Evolutionary conservation across 2,329 filamentous ascomycete species (phyloP).

Genomic region (Ophiostoma ulmi): DNA sequence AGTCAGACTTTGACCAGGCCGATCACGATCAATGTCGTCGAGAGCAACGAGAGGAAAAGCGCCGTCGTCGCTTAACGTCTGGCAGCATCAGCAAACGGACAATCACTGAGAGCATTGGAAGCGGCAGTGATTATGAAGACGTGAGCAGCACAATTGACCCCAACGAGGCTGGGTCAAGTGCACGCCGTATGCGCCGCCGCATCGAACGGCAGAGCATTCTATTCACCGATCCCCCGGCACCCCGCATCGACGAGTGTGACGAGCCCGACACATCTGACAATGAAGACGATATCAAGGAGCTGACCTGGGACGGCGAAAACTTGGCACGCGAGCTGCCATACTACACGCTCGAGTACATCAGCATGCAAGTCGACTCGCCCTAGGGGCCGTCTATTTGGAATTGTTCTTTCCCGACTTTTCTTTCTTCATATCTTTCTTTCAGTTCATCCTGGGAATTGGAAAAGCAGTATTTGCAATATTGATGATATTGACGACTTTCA

Average conservation of each 20-base stretch:
- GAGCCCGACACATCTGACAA: conserved; percentile 46
- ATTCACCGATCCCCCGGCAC: conserved; percentile 47
- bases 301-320: conserved; percentile 36
- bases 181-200: conserved; percentile 45
- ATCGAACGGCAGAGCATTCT: conserved; percentile 45
- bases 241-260: conserved; percentile 50
- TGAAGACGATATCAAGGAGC: conserved; percentile 29
- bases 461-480: not conserved
- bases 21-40: conserved; percentile 36
- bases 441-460: not conserved
- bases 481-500: not conserved
- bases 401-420: not conserved
- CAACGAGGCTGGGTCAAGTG: conserved; percentile 44
- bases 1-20: conserved; percentile 38
- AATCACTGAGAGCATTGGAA: conserved; percentile 47
- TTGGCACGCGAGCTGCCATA: conserved; percentile 48
- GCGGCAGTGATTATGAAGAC: conserved; percentile 45
- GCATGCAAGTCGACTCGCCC: conserved; percentile 47
- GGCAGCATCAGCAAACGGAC: conserved; percentile 53
- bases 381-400: conserved; percentile 21
- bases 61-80: conserved; percentile 45
- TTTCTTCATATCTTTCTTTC: not conserved
- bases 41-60: conserved; percentile 41
- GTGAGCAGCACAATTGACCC: conserved; percentile 37
- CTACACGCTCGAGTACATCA: conserved; percentile 47